phyloP scores from a whole-genome alignment of 495 filamentous ascomycete genomes.

The Penicillium canescens region DNA sequence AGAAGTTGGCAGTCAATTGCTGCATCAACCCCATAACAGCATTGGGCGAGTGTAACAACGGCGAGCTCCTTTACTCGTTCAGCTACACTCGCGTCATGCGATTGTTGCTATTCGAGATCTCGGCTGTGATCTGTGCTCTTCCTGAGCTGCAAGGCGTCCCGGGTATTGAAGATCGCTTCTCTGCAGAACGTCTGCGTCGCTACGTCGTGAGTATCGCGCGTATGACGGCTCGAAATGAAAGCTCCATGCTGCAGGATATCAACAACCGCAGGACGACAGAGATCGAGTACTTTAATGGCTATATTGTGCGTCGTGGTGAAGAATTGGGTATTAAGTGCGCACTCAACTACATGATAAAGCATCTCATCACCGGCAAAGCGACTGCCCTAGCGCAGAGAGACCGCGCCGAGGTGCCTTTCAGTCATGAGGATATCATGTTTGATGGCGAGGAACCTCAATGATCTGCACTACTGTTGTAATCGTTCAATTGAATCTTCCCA shows the following conservation, averaged over 20 bases:
- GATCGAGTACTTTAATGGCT: conserved; percentile 84
- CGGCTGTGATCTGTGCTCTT: conserved; percentile 59
- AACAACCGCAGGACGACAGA: conserved; percentile 63
- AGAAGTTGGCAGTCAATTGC: conserved; percentile 77
- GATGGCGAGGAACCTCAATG: conserved; percentile 8
- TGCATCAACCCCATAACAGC: conserved; percentile 82
- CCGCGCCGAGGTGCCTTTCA: conserved; percentile 35
- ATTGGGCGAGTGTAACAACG: conserved; percentile 71
- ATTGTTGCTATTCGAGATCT: conserved; percentile 67
- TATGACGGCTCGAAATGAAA: conserved; percentile 67
- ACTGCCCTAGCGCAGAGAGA: conserved; percentile 21
- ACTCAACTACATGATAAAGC: conserved; percentile 67
- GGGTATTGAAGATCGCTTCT: conserved; percentile 57
- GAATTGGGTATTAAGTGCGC: conserved; percentile 65
- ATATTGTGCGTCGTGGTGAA: conserved; percentile 67
- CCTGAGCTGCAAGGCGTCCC: conserved; percentile 67
- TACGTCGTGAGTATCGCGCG: conserved; percentile 56
- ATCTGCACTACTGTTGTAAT: not conserved
- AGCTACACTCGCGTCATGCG: conserved; percentile 55
- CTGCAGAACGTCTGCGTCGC: conserved; percentile 54
- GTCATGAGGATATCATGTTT: conserved; percentile 18
- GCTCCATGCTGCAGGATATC: conserved; percentile 82
- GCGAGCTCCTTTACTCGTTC: conserved; percentile 63
- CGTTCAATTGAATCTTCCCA: not conserved
- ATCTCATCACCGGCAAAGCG: conserved; percentile 49